A percentile compares a stretch with the other conserved stretches of the same genome.
phyloP scores from a whole-genome alignment of 1,139 yeast genomes.

The Suhomyces wounanorum region DNA sequence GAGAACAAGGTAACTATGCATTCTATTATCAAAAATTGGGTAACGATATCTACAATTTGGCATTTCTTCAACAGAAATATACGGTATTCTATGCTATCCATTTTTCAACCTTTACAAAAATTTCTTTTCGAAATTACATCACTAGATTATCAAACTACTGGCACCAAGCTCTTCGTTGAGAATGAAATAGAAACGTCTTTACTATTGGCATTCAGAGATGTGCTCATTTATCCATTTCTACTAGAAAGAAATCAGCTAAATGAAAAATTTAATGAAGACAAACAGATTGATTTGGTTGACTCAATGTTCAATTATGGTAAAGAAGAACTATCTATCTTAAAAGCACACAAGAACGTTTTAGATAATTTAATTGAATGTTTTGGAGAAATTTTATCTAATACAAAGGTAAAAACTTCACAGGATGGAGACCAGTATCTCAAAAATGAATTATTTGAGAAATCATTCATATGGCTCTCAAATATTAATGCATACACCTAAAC shows the following conservation, averaged over 20 bases:
- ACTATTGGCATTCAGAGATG: constrained; percentile 35
- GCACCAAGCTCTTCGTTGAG: constrained; percentile 10
- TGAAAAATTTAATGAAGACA: not conserved
- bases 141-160: constrained; percentile 12
- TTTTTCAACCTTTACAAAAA: constrained; percentile 35
- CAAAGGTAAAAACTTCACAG: constrained; percentile 20
- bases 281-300: not conserved
- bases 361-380: constrained; percentile 24
- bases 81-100: constrained; percentile 29
- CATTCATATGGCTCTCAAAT: constrained; percentile 22
- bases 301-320: not conserved
- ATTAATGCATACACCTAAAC: not conserved
- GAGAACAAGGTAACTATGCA: not conserved
- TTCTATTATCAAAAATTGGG: constrained; percentile 11
- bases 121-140: constrained; percentile 22
- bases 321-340: not conserved
- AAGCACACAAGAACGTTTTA: constrained; percentile 2
- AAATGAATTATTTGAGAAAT: constrained; percentile 21
- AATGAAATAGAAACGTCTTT: constrained; percentile 35
- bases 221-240: constrained; percentile 33
- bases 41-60: constrained; percentile 26
- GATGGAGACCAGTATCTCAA: constrained; percentile 25
- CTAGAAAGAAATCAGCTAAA: constrained; percentile 19
- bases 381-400: constrained; percentile 25
- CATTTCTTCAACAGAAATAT: constrained; percentile 35